Conservation (phyloP, 352 stramenopile genomes). For the Plasmopara halstedii region DNA sequence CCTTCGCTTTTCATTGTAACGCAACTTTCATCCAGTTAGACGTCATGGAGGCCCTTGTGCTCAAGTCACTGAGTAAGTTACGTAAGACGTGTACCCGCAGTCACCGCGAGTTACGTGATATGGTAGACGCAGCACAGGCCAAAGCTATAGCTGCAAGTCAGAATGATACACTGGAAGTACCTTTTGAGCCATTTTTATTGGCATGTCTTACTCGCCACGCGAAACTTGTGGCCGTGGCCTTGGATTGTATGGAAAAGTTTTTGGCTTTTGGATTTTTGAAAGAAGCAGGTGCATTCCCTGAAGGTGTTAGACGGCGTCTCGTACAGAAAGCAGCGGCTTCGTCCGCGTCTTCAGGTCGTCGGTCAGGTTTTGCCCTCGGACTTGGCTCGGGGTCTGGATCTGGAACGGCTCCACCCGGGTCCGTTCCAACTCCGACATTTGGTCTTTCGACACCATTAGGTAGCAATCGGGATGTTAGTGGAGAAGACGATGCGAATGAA, state of each 20-base stretch:
- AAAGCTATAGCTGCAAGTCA: slow-evolving; percentile 31
- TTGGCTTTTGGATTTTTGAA: slow-evolving; percentile 80
- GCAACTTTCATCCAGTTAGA: slow-evolving; percentile 1
- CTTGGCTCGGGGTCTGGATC: slow-evolving; percentile 6
- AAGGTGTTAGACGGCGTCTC: slow-evolving; percentile 52
- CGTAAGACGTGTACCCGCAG: slow-evolving; percentile 65
- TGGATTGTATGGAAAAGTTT: slow-evolving; percentile 90
- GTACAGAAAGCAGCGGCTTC: slow-evolving; percentile 41
- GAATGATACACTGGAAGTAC: slow-evolving; percentile 34
- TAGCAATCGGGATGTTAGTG: not conserved
- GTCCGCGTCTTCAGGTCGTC: slow-evolving; percentile 7
- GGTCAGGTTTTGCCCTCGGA: slow-evolving; percentile 16
- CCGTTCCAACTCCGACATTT: slow-evolving; percentile 7
- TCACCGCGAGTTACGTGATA: slow-evolving; percentile 67
- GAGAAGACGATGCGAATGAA: slow-evolving; percentile 16
- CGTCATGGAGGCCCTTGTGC: slow-evolving; percentile 54
- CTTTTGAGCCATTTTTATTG: slow-evolving; percentile 68
- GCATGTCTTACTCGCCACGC: slow-evolving; percentile 66
- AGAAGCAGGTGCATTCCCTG: slow-evolving; percentile 52
- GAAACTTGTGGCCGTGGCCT: slow-evolving; percentile 66
- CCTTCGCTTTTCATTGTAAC: not conserved
- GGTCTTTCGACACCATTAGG: slow-evolving; percentile 3
- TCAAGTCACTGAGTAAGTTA: slow-evolving; percentile 72
- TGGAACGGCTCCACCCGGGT: slow-evolving; percentile 2
- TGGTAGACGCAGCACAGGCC: slow-evolving; percentile 46